phyloP scores from a whole-genome alignment of 495 filamentous ascomycete species.

The Daldinia bambusicola region DNA sequence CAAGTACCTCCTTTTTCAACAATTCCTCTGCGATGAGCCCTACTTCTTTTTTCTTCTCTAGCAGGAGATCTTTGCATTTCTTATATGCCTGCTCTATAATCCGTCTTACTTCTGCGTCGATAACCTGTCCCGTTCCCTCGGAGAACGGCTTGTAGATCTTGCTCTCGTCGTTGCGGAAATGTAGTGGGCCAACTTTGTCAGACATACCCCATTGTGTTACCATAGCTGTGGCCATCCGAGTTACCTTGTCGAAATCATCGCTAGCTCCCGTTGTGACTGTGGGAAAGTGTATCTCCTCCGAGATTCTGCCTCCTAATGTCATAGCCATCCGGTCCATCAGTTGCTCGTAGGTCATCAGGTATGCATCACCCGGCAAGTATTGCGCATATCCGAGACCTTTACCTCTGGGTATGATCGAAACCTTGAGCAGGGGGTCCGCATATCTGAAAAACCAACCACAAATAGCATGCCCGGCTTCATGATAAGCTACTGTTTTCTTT shows the following conservation, averaged over 20 bases:
- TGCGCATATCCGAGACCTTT: conserved; percentile 96
- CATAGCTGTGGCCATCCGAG: conserved; percentile 93
- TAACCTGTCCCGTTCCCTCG: conserved; percentile 88
- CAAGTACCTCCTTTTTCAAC: conserved; percentile 87
- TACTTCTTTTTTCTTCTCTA: conserved; percentile 86
- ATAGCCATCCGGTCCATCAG: conserved; percentile 99
- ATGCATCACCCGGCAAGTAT: conserved; percentile 93
- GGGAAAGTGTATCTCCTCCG: conserved; percentile 94
- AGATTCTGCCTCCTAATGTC: conserved; percentile 94
- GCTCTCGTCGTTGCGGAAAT: conserved; percentile 83
- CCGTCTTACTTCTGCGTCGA: conserved; percentile 87
- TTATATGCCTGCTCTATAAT: conserved; percentile 93
- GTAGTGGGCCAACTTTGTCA: conserved; percentile 86
- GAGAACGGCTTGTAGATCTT: conserved; percentile 94
- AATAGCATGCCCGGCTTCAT: conserved; percentile 97
- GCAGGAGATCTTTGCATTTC: conserved; percentile 84
- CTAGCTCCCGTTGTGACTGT: conserved; percentile 93
- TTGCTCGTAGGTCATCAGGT: conserved; percentile 94
- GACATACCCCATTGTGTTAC: conserved; percentile 99
- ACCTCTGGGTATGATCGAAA: conserved; percentile 96
- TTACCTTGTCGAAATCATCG: conserved; percentile 99
- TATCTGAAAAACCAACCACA: conserved; percentile 98
- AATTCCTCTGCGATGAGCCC: conserved; percentile 93
- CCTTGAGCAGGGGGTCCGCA: conserved; percentile 96
- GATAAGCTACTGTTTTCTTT: conserved; percentile 95